Conservation (phyloP, 1,284 basidiomycete species). For the Trichosporon sp. region DNA sequence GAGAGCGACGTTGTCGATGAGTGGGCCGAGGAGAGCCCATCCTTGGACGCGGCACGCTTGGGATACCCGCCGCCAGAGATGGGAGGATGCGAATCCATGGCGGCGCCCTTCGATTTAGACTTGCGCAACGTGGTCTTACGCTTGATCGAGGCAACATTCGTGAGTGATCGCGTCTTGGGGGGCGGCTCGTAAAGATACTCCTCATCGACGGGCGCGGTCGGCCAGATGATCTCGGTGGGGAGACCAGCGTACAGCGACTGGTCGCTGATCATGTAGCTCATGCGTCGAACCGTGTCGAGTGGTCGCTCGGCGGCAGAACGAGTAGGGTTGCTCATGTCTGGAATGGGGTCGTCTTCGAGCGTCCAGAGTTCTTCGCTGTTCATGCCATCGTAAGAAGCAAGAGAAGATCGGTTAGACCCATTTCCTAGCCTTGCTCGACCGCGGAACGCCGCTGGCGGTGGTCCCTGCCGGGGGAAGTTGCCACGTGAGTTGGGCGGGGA, state of each 20-base stretch:
- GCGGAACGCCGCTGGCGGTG: conserved; percentile 7
- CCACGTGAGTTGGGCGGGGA: neutral
- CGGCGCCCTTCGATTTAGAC: conserved; percentile 14
- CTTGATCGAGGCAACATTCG: conserved; percentile 27
- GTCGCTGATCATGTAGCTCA: conserved; percentile 30
- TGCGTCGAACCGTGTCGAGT: conserved; percentile 41
- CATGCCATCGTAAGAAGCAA: conserved; percentile 28
- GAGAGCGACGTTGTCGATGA: conserved; percentile 40
- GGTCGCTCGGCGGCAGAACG: conserved; percentile 39
- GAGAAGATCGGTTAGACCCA: conserved; percentile 33
- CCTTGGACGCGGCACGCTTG: conserved; percentile 8
- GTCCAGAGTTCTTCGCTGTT: conserved; percentile 43
- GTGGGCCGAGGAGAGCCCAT: conserved; percentile 32
- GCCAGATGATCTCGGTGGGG: conserved; percentile 26
- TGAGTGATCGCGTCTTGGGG: conserved; percentile 33
- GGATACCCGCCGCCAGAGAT: conserved; percentile 12
- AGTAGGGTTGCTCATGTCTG: conserved; percentile 46
- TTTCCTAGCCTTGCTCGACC: conserved; percentile 10
- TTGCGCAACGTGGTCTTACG: conserved; percentile 16
- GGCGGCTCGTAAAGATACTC: conserved; percentile 17
- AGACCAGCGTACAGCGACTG: conserved; percentile 17
- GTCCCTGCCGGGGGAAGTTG: neutral
- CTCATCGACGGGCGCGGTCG: conserved; percentile 26
- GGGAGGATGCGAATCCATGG: conserved; percentile 17
- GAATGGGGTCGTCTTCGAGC: conserved; percentile 27